Conservation (phyloP, 139 green algal species). For the Chlamydomonas applanata region DNA sequence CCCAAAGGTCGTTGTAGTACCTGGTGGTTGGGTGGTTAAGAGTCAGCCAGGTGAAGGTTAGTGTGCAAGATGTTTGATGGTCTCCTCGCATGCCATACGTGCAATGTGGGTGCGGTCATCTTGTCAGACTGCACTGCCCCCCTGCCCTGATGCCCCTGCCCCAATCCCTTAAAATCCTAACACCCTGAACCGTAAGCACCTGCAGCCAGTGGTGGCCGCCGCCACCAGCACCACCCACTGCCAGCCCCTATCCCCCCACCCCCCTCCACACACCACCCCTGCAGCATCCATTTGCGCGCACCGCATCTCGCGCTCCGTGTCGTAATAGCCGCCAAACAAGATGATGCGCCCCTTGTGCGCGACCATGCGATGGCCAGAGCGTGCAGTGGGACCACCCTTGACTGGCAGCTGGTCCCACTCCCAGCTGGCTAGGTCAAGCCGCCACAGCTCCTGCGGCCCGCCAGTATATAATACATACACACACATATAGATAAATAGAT, state of each 20-base stretch:
- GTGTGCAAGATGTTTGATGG: too few species aligned
- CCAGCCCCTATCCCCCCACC: neutral
- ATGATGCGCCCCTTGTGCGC: conserved; percentile 75
- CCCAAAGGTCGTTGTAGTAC: conserved; percentile 94
- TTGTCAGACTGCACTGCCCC: too few species aligned
- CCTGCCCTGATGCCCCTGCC: too few species aligned
- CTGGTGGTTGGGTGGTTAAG: conserved; percentile 20
- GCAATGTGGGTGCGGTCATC: too few species aligned
- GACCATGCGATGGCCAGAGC: conserved; percentile 91
- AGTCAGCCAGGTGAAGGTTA: too few species aligned
- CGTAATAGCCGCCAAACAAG: conserved; percentile 96
- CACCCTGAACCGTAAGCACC: too few species aligned
- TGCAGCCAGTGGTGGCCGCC: too few species aligned
- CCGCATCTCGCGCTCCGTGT: conserved; percentile 70
- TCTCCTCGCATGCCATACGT: too few species aligned
- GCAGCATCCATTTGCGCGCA: too few species aligned
- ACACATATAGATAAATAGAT: too few species aligned
- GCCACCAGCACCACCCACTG: neutral
- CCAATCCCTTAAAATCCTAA: too few species aligned
- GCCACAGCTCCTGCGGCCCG: conserved; percentile 80
- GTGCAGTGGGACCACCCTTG: conserved; percentile 71
- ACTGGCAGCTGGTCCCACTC: conserved; percentile 87
- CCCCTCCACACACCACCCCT: neutral
- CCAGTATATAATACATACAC: too few species aligned
- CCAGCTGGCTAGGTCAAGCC: conserved; percentile 81